These are phyloP conservation scores for Terfezia claveryi DNA, from an alignment of 495 filamentous ascomycete genomes.

Conservation along the genomic window DNA sequence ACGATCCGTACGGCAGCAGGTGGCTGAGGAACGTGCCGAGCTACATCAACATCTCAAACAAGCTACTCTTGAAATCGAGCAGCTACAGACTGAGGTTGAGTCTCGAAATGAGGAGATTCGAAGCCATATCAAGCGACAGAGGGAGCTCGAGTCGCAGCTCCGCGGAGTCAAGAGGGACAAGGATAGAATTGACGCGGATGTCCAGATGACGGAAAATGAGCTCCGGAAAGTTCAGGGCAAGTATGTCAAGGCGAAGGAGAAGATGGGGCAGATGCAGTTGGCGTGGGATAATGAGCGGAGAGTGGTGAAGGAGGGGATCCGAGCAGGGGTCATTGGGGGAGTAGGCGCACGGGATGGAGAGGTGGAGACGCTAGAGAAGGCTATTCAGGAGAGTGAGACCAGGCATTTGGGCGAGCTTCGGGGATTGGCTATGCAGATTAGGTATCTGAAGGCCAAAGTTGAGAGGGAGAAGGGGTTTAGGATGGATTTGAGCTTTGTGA, in stretches of 20 bases:
- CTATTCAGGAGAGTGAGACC: slow-evolving; percentile 25
- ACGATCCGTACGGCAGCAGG: slow-evolving; percentile 15
- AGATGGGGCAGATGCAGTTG: slow-evolving; percentile 24
- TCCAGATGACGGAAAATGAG: slow-evolving; percentile 28
- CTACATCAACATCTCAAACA: slow-evolving; percentile 43
- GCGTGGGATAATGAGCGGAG: slow-evolving; percentile 29
- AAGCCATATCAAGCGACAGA: slow-evolving; percentile 20
- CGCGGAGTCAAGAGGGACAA: slow-evolving; percentile 39
- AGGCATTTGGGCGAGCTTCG: slow-evolving; percentile 59
- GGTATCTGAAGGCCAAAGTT: slow-evolving; percentile 62
- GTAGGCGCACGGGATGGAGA: slow-evolving; percentile 20
- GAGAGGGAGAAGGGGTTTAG: slow-evolving; percentile 62
- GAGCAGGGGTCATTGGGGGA: slow-evolving; percentile 23
- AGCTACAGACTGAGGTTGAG: slow-evolving; percentile 35
- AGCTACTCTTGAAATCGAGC: slow-evolving; percentile 43
- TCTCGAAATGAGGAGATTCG: slow-evolving; percentile 30
- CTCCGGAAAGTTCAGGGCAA: slow-evolving; percentile 31
- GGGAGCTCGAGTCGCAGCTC: slow-evolving; percentile 34
- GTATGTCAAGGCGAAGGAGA: slow-evolving; percentile 32
- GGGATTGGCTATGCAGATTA: slow-evolving; percentile 68
- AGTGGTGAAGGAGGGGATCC: slow-evolving; percentile 23
- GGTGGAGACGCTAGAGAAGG: slow-evolving; percentile 27
- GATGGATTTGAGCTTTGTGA: slow-evolving; percentile 52
- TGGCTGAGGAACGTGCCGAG: slow-evolving; percentile 40
- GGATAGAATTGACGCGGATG: slow-evolving; percentile 27